Conservation (phyloP, 129 eudicot genomes). For the Artemisia argyi region DNA sequence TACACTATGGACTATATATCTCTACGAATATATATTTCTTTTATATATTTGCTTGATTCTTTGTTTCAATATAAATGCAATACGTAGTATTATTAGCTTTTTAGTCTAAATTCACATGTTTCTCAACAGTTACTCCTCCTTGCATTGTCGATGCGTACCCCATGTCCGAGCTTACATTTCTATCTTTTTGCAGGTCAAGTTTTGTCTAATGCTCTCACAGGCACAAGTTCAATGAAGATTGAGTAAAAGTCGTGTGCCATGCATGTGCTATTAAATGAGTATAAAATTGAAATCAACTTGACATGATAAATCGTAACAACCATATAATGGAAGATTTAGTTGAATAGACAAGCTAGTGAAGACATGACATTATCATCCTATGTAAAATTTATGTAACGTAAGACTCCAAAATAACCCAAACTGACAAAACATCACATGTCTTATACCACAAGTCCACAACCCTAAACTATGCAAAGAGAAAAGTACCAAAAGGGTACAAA, state of each 20-base stretch:
- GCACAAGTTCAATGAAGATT: background rate
- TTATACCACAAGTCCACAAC: too few relatives aligned
- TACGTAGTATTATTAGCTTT: background rate
- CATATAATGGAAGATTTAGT: background rate
- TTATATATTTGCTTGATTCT: background rate
- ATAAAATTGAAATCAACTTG: too few relatives aligned
- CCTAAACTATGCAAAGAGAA: too few relatives aligned
- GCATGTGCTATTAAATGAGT: too few relatives aligned
- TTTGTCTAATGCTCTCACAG: background rate
- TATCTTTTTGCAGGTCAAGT: background rate
- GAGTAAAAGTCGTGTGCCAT: background rate
- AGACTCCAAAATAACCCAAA: too few relatives aligned
- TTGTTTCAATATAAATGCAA: constrained; percentile 7
- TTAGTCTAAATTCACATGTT: background rate
- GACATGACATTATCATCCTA: constrained; percentile 13
- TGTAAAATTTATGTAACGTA: too few relatives aligned
- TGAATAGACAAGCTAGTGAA: constrained; percentile 23
- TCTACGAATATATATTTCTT: too few relatives aligned
- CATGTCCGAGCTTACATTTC: background rate
- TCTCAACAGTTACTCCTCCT: background rate
- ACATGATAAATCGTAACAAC: too few relatives aligned
- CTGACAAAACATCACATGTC: too few relatives aligned
- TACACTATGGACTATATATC: constrained; percentile 12
- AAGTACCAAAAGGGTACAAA: too few relatives aligned
- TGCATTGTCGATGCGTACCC: background rate